Conservation (phyloP, 768 basidiomycete species). For the Amanita pseudoporphyria region DNA sequence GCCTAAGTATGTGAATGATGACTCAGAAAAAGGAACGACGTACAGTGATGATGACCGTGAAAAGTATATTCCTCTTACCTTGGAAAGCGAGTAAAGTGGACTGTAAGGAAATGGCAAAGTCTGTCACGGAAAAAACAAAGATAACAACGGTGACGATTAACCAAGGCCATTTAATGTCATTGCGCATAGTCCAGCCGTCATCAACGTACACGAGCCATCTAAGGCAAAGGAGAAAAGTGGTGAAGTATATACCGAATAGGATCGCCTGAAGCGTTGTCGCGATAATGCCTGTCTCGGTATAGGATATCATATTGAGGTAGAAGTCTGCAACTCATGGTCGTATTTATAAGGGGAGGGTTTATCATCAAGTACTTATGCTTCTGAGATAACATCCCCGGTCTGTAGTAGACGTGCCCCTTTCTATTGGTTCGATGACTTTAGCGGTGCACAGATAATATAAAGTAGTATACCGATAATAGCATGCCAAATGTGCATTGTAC, state of each 20-base stretch:
- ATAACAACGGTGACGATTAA: neutral
- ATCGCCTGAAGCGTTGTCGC: neutral
- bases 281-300: neutral
- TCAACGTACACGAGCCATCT: neutral
- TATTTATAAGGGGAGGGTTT: neutral
- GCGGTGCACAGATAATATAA: no score
- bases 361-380: no score
- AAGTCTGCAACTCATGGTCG: neutral
- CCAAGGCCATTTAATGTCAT: neutral
- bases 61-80: neutral
- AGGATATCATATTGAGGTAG: neutral
- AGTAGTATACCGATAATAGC: no score
- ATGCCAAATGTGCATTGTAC: no score
- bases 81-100: neutral
- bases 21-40: neutral
- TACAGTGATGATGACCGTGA: neutral
- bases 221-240: conserved; percentile 2
- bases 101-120: neutral
- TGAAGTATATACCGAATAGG: neutral
- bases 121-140: neutral
- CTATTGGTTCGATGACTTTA: no score
- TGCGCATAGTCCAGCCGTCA: neutral
- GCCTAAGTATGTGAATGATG: neutral
- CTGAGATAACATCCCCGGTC: neutral
- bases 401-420: no score